phyloP scores from a whole-genome alignment of 225 moss, liverwort and hornwort genomes.

The Takakia lepidozioides region DNA sequence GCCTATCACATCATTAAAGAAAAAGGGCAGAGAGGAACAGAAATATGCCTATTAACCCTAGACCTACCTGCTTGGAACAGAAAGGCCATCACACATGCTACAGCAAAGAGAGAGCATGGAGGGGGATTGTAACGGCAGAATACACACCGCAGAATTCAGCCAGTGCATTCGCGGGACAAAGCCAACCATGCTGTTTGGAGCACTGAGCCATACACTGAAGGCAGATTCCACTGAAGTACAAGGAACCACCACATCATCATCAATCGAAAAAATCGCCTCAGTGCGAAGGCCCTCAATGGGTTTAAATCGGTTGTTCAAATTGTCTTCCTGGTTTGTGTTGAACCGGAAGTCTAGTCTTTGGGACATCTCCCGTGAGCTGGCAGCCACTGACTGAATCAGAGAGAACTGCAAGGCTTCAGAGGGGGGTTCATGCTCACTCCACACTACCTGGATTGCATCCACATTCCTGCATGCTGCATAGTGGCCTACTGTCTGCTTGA shows the following conservation, averaged over 20 bases:
- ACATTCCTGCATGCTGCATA: conserved; percentile 65
- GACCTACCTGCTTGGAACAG: no score
- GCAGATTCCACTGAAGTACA: conserved; percentile 76
- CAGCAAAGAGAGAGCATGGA: no score
- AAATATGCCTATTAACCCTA: no score
- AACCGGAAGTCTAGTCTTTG: conserved; percentile 38
- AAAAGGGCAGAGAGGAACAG: no score
- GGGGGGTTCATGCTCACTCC: conserved; percentile 81
- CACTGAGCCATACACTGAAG: conserved; percentile 77
- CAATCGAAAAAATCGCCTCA: conserved; percentile 80
- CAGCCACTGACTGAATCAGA: conserved; percentile 27
- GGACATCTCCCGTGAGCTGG: conserved; percentile 17
- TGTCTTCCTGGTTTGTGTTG: conserved; percentile 64
- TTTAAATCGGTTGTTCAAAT: conserved; percentile 90
- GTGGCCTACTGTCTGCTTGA: conserved; percentile 70
- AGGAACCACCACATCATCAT: conserved; percentile 85
- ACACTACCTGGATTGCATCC: conserved; percentile 77
- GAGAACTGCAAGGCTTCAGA: conserved; percentile 35
- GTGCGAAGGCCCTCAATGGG: conserved; percentile 52
- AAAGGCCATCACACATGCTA: no score
- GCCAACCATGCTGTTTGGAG: conserved; percentile 81
- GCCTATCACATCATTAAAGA: no score
- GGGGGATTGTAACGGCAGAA: no score
- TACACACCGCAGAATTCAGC: conserved; percentile 29
- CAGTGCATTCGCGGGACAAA: conserved; percentile 99